phyloP scores from a whole-genome alignment of 495 filamentous ascomycete genomes.

The Neurospora sp. region DNA sequence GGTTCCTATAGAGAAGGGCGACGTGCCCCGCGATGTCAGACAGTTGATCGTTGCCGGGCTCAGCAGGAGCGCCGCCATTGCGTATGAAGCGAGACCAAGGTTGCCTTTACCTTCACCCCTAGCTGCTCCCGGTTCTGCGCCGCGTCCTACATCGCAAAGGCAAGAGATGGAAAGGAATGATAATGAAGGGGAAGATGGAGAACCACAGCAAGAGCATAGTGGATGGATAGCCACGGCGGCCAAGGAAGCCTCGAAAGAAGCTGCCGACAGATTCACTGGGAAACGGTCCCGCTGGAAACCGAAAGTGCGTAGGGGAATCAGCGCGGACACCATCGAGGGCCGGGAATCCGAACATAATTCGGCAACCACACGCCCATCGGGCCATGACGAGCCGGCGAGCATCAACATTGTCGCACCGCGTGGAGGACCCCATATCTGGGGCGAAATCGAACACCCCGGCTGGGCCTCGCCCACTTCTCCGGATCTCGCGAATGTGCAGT shows the following conservation, averaged over 20 bases:
- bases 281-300: neutral
- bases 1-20: conserved; percentile 72
- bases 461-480: conserved; percentile 72
- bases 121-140: neutral
- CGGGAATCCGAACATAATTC: conserved; percentile 9
- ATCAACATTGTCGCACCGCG: conserved; percentile 17
- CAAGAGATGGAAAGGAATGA: neutral
- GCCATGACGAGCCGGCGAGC: neutral
- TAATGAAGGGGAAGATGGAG: neutral
- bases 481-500: conserved; percentile 71
- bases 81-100: conserved; percentile 67
- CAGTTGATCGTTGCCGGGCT: conserved; percentile 63
- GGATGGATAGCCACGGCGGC: neutral
- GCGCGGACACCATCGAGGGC: conserved; percentile 1
- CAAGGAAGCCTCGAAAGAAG: neutral
- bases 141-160: neutral
- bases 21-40: conserved; percentile 60
- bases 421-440: conserved; percentile 49
- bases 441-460: conserved; percentile 69
- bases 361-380: neutral
- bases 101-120: conserved; percentile 23
- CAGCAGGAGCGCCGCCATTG: conserved; percentile 66
- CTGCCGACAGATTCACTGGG: neutral
- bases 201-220: neutral
- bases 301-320: conserved; percentile 3